Percentiles rank a stretch among this genome's conserved stretches.
Conservation (phyloP, 1,284 basidiomycete species). For the Pulveroboletus sp. region DNA sequence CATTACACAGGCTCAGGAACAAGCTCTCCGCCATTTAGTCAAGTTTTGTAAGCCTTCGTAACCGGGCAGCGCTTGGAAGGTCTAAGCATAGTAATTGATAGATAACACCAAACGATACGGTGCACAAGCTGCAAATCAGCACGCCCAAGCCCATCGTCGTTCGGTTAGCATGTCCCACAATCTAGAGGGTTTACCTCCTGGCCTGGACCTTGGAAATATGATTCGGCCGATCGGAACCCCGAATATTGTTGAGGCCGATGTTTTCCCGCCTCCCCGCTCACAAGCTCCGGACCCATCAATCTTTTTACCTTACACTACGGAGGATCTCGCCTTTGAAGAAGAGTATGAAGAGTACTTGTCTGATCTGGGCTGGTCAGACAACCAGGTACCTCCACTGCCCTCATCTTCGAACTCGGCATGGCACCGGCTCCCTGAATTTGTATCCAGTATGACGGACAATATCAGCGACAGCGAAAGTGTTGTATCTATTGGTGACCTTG, state of each 20-base stretch:
- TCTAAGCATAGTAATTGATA: constrained; percentile 28
- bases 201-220: constrained; percentile 68
- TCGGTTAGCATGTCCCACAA: constrained; percentile 78
- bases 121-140: constrained; percentile 52
- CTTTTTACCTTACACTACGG: constrained; percentile 79
- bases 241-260: constrained; percentile 72
- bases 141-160: constrained; percentile 59
- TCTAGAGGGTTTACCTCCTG: constrained; percentile 72
- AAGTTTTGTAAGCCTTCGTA: constrained; percentile 75
- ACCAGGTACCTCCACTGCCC: constrained; percentile 42
- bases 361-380: constrained; percentile 73
- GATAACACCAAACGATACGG: constrained; percentile 82
- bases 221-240: constrained; percentile 75
- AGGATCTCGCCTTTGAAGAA: constrained; percentile 84
- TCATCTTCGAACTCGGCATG: constrained; percentile 57
- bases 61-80: not conserved
- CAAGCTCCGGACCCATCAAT: constrained; percentile 81
- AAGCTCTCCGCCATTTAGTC: constrained; percentile 90
- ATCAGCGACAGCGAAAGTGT: constrained; percentile 92
- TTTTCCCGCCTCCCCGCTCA: constrained; percentile 78
- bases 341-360: constrained; percentile 86
- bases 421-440: constrained; percentile 69
- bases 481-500: constrained; percentile 82
- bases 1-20: constrained; percentile 81
- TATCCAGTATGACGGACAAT: constrained; percentile 67